Evolutionary conservation across 305 asterid genomes (phyloP), one percentile per base, ranked within the genome.

Genomic region (Solanum hybrid): DNA sequence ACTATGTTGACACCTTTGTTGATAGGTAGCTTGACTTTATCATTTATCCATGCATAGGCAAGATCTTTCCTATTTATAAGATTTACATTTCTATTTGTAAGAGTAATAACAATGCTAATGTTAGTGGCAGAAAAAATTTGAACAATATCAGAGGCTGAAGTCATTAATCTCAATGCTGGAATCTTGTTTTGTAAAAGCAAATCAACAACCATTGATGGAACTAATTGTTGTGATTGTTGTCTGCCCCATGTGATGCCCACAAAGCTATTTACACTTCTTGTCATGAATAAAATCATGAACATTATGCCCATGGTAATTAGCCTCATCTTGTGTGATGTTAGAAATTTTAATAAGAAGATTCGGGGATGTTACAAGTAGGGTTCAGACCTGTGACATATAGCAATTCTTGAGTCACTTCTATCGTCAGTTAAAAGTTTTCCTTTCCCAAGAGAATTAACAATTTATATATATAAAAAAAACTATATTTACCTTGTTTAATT

Each of bases 231-330:
- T 15, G 91, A 87, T 41, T 80, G 90, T 22, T 88, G 87, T 27
- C 94, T 90, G 6, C 95, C 95, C 94, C 94, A 93, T 6, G 90
- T 89, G 1, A 93, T 14, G 2, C 95, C 95, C 80, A 93, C 89
- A 15, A 78, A 27, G 12, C 87, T 90, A 17, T 90, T 92, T 80
- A 89, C 91, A 10, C 22, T 57, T 3, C 34, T 41, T 20, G 22
- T 81, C n/a, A 27, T 38, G n/a, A 83, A 20, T 57, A 90, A 85
- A 51, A 76, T 3, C 17, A 45, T 34, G 26, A 84, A 13, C 11
- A 45, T 31, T 70, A 82, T 87, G 24, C 36, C 72, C 20, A 27
- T 82, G 15, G 7, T 45, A 45, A 45, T 26, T 17, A 7, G 87
- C 36, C 87, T 26, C 87, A 82, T 82, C 24, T 39, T 82, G 70